Base-by-base conservation (phyloP, 805 yeast species). In the Ogataea haglerorum region DNA sequence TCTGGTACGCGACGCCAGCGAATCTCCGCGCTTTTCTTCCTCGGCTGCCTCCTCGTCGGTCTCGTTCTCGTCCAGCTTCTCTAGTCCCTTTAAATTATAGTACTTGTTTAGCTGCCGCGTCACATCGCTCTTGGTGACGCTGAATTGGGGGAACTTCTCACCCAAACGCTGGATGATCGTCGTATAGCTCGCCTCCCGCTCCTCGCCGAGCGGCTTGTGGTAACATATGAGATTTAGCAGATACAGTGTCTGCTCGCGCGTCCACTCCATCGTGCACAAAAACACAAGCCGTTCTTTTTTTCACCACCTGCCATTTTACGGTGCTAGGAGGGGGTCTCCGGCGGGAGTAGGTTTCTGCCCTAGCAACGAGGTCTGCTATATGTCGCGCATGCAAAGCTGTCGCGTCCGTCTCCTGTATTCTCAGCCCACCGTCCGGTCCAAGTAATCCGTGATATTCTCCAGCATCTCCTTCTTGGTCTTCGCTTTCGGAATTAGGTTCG, bases 401-500 rank as follows among this genome's bases (percentile, higher is more conserved):
- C 21, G 6, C 10, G 9, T 19, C 9, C 9, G 21, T 19, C 21
- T 19, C 6, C 21, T 7, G 9, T 7, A 12, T 13, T 13, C 14
- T 35, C 26, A 37, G 12, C 13, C 33, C 12, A 47, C 30, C 18
- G 38, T 43, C 24, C 47, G 40, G 15, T 25, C 39, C 43, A 52
- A 32, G 38, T 51, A 60, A 8, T 55, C 61, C 1, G 27, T 38
- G 16, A 76, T 72, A 43, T 67, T 71, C 7, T 61, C 65, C 13
- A 75, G 60, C 56, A 73, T 54, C 23, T 66, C 78, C 12, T 49
- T 62, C 49, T 74, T 76, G 34, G 60, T 67, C 2, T 61, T 50
- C 0, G 69, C 78, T 19, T 48, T 42, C 21, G 57, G 61, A 14
- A 71, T 70, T 31, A 47, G 33, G 19, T 53, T 60, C 30, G 61